Conservation (phyloP, 116 monocot species). For the Phalaenopsis hybrid region DNA sequence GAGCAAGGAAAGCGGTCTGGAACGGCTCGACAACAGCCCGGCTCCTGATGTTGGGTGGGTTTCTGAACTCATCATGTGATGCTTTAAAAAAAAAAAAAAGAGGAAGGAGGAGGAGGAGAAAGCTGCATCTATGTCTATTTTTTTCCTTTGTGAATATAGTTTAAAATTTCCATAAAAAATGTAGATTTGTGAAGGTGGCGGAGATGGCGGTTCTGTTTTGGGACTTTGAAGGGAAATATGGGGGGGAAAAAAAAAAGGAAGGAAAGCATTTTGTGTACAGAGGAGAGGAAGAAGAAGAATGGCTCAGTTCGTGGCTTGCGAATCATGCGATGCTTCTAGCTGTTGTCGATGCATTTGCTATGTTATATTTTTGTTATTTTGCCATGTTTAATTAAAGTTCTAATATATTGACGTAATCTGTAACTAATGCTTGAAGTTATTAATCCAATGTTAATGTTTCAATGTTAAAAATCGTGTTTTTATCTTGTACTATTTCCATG, state of each 20-base stretch:
- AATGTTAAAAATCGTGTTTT: background rate
- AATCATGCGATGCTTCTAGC: background rate
- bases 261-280: conserved; percentile 1
- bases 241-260: background rate
- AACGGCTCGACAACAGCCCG: background rate
- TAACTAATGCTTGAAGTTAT: background rate
- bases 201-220: conserved; percentile 2
- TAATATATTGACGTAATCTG: background rate
- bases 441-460: background rate
- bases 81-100: background rate
- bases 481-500: background rate
- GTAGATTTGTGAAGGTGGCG: background rate
- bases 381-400: background rate
- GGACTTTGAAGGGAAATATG: background rate
- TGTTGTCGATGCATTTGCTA: background rate
- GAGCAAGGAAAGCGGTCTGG: conserved; percentile 20
- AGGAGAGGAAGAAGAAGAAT: background rate
- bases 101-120: too few species aligned
- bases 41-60: conserved; percentile 33
- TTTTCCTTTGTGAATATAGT: background rate
- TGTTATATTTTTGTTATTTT: background rate
- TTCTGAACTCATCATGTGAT: conserved; percentile 29
- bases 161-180: background rate
- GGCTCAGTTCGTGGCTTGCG: background rate
- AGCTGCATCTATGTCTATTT: background rate